A percentile compares a stretch with the other conserved stretches of the same genome.
These are phyloP conservation scores for Coemansia sp. DNA, from an alignment of 192 early-diverging fungal species.

Conservation along the genomic window DNA sequence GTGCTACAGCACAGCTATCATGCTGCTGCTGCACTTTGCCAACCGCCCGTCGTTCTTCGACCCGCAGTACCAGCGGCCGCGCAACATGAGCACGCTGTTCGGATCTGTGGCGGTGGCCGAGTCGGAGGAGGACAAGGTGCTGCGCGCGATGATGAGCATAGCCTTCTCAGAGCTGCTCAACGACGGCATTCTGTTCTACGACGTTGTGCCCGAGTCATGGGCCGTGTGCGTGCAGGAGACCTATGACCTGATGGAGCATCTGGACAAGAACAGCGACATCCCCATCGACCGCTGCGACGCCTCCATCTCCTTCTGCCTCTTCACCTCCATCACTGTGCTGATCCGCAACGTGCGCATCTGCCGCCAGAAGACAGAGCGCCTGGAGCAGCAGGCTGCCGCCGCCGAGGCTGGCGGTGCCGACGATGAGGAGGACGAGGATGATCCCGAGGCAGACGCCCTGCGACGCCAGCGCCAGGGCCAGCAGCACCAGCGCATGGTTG, in stretches of 20 bases:
- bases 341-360: slow-evolving; percentile 41
- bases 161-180: slow-evolving; percentile 42
- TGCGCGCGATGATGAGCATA: slow-evolving; percentile 36
- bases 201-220: slow-evolving; percentile 49
- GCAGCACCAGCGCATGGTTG: not conserved
- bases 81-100: slow-evolving; percentile 9
- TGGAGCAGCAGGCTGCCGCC: not conserved
- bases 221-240: slow-evolving; percentile 30
- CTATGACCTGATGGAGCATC: slow-evolving; percentile 29
- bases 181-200: slow-evolving; percentile 44
- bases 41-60: slow-evolving; percentile 51
- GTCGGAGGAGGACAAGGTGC: slow-evolving; percentile 31
- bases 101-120: slow-evolving; percentile 5
- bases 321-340: slow-evolving; percentile 41
- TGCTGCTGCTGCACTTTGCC: slow-evolving; percentile 37
- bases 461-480: not conserved
- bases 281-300: slow-evolving; percentile 46
- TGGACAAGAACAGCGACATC: slow-evolving; percentile 47
- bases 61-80: slow-evolving; percentile 13
- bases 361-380: slow-evolving; percentile 15
- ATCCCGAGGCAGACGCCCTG: too few relatives aligned
- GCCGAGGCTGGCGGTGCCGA: not conserved
- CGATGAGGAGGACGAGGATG: too few relatives aligned
- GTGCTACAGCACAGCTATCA: slow-evolving; percentile 33
- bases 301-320: slow-evolving; percentile 41